Conservation (phyloP, 495 filamentous ascomycete species). For the Penicillium atrosanguineum region DNA sequence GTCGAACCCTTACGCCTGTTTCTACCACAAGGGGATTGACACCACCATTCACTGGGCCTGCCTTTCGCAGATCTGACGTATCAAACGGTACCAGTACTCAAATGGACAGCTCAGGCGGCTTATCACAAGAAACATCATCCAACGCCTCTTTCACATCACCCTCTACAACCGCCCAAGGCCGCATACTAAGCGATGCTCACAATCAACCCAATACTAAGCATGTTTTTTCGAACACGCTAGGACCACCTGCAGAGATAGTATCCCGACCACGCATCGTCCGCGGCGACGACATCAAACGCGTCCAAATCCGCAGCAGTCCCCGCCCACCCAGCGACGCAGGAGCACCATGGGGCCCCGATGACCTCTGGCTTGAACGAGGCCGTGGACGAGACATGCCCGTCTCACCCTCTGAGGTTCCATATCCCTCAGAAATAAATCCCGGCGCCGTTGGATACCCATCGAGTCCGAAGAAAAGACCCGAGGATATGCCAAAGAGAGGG, state of each 20-base stretch:
- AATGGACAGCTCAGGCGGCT: conserved; percentile 6
- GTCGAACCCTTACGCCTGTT: not conserved
- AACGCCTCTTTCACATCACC: conserved; percentile 6
- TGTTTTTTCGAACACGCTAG: conserved; percentile 10
- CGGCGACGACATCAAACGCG: conserved; percentile 37
- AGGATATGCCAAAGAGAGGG: conserved; percentile 14
- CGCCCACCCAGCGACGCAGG: conserved; percentile 25
- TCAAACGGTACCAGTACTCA: conserved; percentile 11
- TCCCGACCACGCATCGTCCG: conserved; percentile 35
- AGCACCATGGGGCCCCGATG: conserved; percentile 33
- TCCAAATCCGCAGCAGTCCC: conserved; percentile 32
- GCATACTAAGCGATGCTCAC: not conserved
- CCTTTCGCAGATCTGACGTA: not conserved
- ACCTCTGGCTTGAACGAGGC: conserved; percentile 30
- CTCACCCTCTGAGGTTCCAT: conserved; percentile 11
- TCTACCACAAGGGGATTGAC: not conserved
- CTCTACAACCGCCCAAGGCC: conserved; percentile 5
- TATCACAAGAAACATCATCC: conserved; percentile 7
- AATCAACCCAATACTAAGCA: not conserved
- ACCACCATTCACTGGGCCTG: not conserved
- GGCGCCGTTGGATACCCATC: conserved; percentile 17
- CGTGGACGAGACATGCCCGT: not conserved
- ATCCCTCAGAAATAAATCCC: conserved; percentile 20
- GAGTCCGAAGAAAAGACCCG: conserved; percentile 18
- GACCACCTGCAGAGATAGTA: conserved; percentile 26